phyloP scores from a whole-genome alignment of 192 early-diverging fungal genomes.

The Tieghemiomyces parasiticus region DNA sequence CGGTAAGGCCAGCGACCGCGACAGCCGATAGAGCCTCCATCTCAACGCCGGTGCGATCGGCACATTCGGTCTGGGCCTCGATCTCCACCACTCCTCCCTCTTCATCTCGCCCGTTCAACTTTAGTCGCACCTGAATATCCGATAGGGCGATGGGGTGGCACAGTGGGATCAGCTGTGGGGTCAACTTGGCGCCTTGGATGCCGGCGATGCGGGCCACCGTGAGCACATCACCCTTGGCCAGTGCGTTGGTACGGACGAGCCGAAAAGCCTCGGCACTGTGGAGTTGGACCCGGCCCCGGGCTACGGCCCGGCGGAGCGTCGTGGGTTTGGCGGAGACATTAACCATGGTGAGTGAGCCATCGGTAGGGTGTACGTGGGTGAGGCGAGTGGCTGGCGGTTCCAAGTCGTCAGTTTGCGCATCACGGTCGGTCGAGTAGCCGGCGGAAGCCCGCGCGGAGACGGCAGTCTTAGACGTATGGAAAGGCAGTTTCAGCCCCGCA shows the following conservation, averaged over 20 bases:
- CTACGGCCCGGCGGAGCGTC: conserved; percentile 59
- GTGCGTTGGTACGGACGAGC: conserved; percentile 41
- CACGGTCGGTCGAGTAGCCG: too few relatives aligned
- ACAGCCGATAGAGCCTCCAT: conserved; percentile 77
- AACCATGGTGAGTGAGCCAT: conserved; percentile 77
- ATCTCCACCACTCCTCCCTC: conserved; percentile 59
- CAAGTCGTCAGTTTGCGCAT: too few relatives aligned
- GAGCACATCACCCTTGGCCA: conserved; percentile 82
- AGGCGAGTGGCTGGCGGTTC: conserved; percentile 25
- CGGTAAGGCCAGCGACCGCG: conserved; percentile 64
- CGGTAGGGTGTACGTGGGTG: conserved; percentile 58
- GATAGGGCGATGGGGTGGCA: conserved; percentile 69
- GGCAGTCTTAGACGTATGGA: too few relatives aligned
- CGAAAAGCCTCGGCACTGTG: conserved; percentile 41
- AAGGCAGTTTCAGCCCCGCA: too few relatives aligned
- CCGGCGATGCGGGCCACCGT: conserved; percentile 79
- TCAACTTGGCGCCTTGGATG: conserved; percentile 80
- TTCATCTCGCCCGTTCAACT: conserved; percentile 20
- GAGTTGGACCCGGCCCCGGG: conserved; percentile 54
- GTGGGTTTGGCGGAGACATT: conserved; percentile 55
- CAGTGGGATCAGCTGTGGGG: conserved; percentile 67
- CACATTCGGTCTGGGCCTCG: conserved; percentile 48
- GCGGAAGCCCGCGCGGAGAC: too few relatives aligned
- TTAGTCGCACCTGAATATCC: conserved; percentile 51
- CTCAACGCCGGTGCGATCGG: conserved; percentile 79